Evolutionary conservation across 2,329 filamentous ascomycete genomes (phyloP).

Genomic region (Fusarium nanum): DNA sequence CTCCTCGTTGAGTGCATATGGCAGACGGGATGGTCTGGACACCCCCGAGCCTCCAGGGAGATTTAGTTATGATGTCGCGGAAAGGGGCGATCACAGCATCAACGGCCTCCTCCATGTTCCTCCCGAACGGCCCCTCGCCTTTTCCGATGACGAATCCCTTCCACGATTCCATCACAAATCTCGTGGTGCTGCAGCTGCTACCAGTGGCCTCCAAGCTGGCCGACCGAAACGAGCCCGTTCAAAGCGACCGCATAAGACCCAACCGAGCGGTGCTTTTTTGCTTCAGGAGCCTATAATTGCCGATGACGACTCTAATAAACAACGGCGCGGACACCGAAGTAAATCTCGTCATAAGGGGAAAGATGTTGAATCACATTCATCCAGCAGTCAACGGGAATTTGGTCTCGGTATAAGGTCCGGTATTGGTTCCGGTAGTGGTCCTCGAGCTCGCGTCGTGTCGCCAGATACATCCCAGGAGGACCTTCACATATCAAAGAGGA

Average conservation of each 20-base stretch:
- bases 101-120: conserved; percentile 42
- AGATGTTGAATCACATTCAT: conserved; percentile 33
- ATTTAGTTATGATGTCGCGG: conserved; percentile 44
- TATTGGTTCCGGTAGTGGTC: conserved; percentile 20
- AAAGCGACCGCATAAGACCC: conserved; percentile 55
- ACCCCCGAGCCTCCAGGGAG: conserved; percentile 44
- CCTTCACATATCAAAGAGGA: conserved; percentile 38
- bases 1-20: conserved; percentile 40
- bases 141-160: conserved; percentile 47
- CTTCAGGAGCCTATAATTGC: conserved; percentile 58
- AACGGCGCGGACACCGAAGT: conserved; percentile 43
- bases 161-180: conserved; percentile 39
- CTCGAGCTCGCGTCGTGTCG: conserved; percentile 41
- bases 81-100: conserved; percentile 43
- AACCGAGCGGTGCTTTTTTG: conserved; percentile 63
- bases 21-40: conserved; percentile 43
- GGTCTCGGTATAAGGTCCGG: conserved; percentile 39
- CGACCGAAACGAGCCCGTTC: conserved; percentile 43
- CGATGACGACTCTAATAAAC: conserved; percentile 48
- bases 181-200: conserved; percentile 28
- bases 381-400: conserved; percentile 27
- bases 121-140: conserved; percentile 44
- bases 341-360: conserved; percentile 39
- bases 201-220: conserved; percentile 35
- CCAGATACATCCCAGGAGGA: conserved; percentile 47